Evolutionary conservation across 2,329 filamentous ascomycete genomes (phyloP).

Genomic region (Xylaria sp.): DNA sequence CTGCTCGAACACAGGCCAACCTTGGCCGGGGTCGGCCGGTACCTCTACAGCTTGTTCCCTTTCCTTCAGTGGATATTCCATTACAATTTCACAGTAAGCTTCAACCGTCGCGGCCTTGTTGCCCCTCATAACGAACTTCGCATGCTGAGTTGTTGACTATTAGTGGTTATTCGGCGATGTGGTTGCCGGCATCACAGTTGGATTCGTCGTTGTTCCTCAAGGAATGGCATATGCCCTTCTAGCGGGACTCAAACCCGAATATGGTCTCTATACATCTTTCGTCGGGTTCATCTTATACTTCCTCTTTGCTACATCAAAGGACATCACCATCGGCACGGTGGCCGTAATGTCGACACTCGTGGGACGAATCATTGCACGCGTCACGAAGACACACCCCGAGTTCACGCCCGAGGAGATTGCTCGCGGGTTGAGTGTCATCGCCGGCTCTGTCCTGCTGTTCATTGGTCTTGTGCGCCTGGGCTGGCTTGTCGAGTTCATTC

Average conservation of each 20-base stretch:
- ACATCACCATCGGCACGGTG: constrained; percentile 82
- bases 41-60: constrained; percentile 80
- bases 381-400: constrained; percentile 53
- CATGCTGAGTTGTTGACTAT: constrained; percentile 24
- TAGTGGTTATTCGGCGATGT: constrained; percentile 40
- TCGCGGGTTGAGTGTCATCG: constrained; percentile 60
- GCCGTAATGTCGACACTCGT: constrained; percentile 65
- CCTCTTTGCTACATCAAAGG: constrained; percentile 55
- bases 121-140: constrained; percentile 80
- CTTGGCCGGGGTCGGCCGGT: constrained; percentile 63
- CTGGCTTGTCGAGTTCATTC: constrained; percentile 66
- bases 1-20: constrained; percentile 72
- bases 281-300: constrained; percentile 55
- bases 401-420: constrained; percentile 58
- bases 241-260: constrained; percentile 60
- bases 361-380: constrained; percentile 59
- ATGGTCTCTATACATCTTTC: constrained; percentile 58
- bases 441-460: constrained; percentile 61
- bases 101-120: constrained; percentile 70
- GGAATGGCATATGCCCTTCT: constrained; percentile 65
- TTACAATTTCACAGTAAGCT: constrained; percentile 76
- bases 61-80: constrained; percentile 85
- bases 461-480: constrained; percentile 63
- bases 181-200: constrained; percentile 58
- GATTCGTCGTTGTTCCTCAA: constrained; percentile 66